A percentile compares a stretch with the other conserved stretches of the same genome.
phyloP scores from a whole-genome alignment of 352 stramenopile species.

The Phytophthora hibernalis region DNA sequence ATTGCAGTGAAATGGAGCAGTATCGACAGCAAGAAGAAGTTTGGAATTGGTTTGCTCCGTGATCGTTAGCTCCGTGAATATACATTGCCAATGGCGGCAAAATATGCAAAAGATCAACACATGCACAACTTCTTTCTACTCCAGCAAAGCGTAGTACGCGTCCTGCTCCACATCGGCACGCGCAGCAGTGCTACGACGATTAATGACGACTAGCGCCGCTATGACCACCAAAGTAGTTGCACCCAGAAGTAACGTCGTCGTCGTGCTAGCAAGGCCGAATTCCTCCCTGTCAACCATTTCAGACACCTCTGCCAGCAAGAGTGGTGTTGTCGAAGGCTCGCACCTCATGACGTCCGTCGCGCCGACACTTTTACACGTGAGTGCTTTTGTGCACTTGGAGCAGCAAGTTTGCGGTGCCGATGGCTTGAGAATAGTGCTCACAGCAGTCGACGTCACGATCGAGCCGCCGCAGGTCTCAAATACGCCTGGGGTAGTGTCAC shows the following conservation, averaged over 20 bases:
- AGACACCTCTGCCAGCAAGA: constrained; percentile 1
- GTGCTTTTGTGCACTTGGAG: constrained; percentile 8
- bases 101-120: too few species aligned
- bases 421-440: constrained; percentile 8
- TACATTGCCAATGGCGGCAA: too few species aligned
- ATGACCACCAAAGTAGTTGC: constrained; percentile 42
- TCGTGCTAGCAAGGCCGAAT: background rate
- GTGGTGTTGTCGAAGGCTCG: background rate
- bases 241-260: constrained; percentile 29
- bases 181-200: constrained; percentile 3
- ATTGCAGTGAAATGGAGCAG: too few species aligned
- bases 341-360: constrained; percentile 13
- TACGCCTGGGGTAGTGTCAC: constrained; percentile 1
- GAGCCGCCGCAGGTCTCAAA: constrained; percentile 5
- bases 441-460: constrained; percentile 8
- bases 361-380: constrained; percentile 3
- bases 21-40: too few species aligned
- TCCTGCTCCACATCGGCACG: constrained; percentile 31
- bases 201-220: constrained; percentile 48
- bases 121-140: background rate
- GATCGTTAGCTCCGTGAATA: too few species aligned
- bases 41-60: too few species aligned
- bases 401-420: constrained; percentile 11
- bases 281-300: background rate
- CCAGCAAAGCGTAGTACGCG: constrained; percentile 53